Evolutionary conservation across 1,139 yeast genomes (phyloP).

Genomic region (Yamadazyma oceani): DNA sequence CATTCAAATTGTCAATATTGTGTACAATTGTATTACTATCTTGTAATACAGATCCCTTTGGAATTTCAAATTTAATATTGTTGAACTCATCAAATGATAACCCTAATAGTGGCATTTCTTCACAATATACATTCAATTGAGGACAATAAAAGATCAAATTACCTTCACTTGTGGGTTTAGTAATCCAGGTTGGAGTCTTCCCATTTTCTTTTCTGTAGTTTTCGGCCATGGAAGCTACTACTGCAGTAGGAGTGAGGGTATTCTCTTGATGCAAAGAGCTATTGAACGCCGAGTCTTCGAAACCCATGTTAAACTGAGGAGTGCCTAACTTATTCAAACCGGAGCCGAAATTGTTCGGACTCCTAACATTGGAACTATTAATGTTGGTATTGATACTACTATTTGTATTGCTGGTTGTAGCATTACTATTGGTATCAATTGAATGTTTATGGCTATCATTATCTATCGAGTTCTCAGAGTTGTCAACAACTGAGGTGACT

Average conservation of each 20-base stretch:
- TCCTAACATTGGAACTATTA: background rate
- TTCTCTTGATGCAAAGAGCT: background rate
- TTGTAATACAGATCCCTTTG: constrained; percentile 25
- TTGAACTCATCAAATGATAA: constrained; percentile 21
- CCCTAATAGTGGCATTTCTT: constrained; percentile 48
- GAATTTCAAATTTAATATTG: constrained; percentile 28
- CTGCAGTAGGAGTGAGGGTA: constrained; percentile 19
- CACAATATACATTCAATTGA: constrained; percentile 57
- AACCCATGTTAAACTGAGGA: background rate
- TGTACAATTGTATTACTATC: constrained; percentile 22
- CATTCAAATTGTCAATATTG: constrained; percentile 4
- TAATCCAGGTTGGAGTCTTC: constrained; percentile 46
- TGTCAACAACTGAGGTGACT: constrained; percentile 8
- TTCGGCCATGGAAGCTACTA: constrained; percentile 38
- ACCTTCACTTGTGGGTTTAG: constrained; percentile 57
- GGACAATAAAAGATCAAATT: constrained; percentile 59
- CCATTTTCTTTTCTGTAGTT: constrained; percentile 31
- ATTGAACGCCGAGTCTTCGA: background rate
- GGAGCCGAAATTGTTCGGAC: background rate
- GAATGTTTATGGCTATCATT: constrained; percentile 1
- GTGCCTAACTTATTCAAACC: background rate
- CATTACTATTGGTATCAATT: background rate
- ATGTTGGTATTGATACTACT: background rate
- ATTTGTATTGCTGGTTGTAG: background rate
- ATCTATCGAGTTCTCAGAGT: background rate